Evolutionary conservation across 768 basidiomycete genomes (phyloP).

Genomic region (Xerocomellus chrysenteron): DNA sequence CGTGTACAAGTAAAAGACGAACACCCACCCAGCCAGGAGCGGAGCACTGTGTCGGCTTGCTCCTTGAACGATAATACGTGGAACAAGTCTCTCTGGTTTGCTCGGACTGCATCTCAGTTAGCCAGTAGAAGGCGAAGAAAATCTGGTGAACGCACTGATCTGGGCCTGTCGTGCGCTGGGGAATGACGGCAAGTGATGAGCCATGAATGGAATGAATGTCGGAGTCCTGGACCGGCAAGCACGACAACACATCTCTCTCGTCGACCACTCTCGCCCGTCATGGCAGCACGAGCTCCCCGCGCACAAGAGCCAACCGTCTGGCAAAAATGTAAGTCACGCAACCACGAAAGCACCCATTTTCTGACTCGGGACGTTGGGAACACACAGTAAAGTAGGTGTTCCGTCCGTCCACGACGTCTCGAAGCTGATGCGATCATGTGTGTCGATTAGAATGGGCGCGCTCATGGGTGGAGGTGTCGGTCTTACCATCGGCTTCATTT

Average conservation of each 20-base stretch:
- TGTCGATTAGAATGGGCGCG: conserved; percentile 76
- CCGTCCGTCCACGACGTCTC: background rate
- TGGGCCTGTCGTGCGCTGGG: conserved; percentile 83
- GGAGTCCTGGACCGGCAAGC: background rate
- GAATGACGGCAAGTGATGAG: conserved; percentile 46
- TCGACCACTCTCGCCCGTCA: conserved; percentile 7
- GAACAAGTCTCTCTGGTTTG: conserved; percentile 80
- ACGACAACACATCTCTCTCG: background rate
- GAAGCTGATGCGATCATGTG: conserved; percentile 1
- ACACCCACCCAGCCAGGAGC: conserved; percentile 72
- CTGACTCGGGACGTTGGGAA: conserved; percentile 9
- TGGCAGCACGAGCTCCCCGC: conserved; percentile 36
- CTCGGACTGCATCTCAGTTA: conserved; percentile 56
- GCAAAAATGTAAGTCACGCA: conserved; percentile 63
- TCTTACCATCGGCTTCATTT: conserved; percentile 95
- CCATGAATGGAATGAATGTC: conserved; percentile 8
- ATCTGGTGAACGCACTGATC: conserved; percentile 59
- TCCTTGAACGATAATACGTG: conserved; percentile 74
- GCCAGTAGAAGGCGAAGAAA: conserved; percentile 2
- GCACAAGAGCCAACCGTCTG: conserved; percentile 61
- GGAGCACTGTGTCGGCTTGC: conserved; percentile 69
- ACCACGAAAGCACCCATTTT: background rate
- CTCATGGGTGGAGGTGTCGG: conserved; percentile 93
- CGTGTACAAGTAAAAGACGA: background rate
- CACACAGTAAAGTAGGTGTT: conserved; percentile 57